Evolutionary conservation across 192 early-diverging fungal genomes (phyloP).

Genomic region (Dimargaris cristalligena): DNA sequence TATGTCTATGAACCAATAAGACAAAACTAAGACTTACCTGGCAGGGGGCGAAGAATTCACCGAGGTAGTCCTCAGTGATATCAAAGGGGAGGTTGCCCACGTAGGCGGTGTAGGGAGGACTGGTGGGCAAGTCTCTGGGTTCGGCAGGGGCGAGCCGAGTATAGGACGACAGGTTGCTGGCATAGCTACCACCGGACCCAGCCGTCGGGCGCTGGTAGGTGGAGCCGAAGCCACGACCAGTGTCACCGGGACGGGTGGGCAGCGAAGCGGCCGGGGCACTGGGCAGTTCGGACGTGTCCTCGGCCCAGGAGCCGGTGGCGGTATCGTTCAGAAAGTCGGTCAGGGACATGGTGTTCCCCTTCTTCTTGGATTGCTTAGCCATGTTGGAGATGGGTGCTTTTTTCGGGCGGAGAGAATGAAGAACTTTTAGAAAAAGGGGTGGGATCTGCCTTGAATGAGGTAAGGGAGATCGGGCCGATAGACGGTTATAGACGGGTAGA

Average conservation of each 20-base stretch:
- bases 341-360: constrained; percentile 78
- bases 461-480: too few relatives aligned
- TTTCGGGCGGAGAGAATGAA: too few relatives aligned
- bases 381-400: too few relatives aligned
- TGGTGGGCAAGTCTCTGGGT: constrained; percentile 64
- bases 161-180: constrained; percentile 26
- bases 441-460: too few relatives aligned
- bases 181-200: constrained; percentile 14
- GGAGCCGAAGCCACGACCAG: constrained; percentile 20
- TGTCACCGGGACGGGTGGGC: constrained; percentile 5
- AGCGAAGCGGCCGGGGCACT: constrained; percentile 40
- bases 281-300: constrained; percentile 78
- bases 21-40: too few relatives aligned
- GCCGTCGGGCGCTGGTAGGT: constrained; percentile 16
- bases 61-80: constrained; percentile 54
- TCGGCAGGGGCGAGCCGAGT: too few relatives aligned
- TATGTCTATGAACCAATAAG: too few relatives aligned
- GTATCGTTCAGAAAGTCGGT: constrained; percentile 42
- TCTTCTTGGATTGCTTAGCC: constrained; percentile 69
- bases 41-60: constrained; percentile 44
- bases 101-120: constrained; percentile 77
- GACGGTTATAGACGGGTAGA: too few relatives aligned
- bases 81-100: constrained; percentile 86
- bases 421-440: too few relatives aligned
- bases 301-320: constrained; percentile 65